phyloP scores from a whole-genome alignment of 768 basidiomycete species.

The Tubosaeta brunneosetosa region DNA sequence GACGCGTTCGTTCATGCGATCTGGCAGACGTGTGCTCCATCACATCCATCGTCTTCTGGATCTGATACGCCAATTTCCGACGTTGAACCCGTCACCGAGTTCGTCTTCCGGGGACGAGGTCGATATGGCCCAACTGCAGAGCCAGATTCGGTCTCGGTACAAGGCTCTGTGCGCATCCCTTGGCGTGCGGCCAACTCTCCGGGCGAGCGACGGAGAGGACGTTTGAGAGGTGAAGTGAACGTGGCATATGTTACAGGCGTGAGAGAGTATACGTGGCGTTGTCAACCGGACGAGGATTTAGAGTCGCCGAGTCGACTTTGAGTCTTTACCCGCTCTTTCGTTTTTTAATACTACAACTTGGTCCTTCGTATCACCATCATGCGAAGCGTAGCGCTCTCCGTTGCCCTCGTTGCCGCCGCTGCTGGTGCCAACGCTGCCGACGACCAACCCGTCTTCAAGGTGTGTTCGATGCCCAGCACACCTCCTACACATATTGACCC shows the following conservation, averaged over 20 bases:
- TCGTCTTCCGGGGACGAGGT: constrained; percentile 36
- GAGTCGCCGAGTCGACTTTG: constrained; percentile 18
- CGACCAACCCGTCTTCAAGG: constrained; percentile 68
- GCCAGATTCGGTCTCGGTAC: constrained; percentile 84
- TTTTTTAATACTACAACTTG: constrained; percentile 35
- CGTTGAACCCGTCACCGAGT: constrained; percentile 56
- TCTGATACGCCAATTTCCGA: constrained; percentile 73
- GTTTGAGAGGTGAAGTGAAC: not conserved
- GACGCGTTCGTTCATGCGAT: not conserved
- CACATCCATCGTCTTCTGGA: constrained; percentile 69
- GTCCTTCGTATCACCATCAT: constrained; percentile 68
- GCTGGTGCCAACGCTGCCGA: constrained; percentile 56
- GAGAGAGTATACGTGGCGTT: constrained; percentile 47
- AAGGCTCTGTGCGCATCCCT: constrained; percentile 79
- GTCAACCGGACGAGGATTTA: constrained; percentile 33
- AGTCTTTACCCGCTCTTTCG: constrained; percentile 35
- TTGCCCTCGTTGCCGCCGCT: constrained; percentile 62
- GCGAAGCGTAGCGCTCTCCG: constrained; percentile 85
- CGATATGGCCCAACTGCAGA: constrained; percentile 74
- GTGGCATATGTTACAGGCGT: constrained; percentile 19
- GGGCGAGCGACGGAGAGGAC: constrained; percentile 12
- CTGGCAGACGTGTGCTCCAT: constrained; percentile 48
- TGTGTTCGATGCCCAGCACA: constrained; percentile 29
- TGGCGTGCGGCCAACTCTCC: constrained; percentile 53
- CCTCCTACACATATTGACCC: constrained; percentile 6